Conservation (phyloP, 495 filamentous ascomycete genomes). For the Penicillium pulvis region DNA sequence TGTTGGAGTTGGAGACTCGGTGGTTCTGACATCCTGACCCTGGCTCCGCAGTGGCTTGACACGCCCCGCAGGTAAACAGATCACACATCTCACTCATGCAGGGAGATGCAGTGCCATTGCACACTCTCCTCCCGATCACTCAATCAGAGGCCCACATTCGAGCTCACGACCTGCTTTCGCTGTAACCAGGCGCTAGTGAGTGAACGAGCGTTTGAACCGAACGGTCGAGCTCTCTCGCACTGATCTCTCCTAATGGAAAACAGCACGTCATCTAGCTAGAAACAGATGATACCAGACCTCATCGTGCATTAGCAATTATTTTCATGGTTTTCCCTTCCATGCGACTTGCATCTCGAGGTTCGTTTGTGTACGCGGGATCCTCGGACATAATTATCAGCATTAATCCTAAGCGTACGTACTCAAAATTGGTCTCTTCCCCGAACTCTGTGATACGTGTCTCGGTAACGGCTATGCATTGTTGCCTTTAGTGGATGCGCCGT, state of each 20-base stretch:
- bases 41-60: slow-evolving; percentile 35
- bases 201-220: neutral
- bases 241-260: slow-evolving; percentile 8
- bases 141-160: neutral
- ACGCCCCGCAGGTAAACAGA: slow-evolving; percentile 30
- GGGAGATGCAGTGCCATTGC: slow-evolving; percentile 15
- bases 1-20: neutral
- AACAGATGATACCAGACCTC: neutral
- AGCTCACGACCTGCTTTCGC: neutral
- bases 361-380: too few relatives aligned
- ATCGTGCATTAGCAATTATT: neutral
- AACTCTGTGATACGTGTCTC: neutral
- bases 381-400: too few relatives aligned
- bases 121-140: slow-evolving; percentile 4
- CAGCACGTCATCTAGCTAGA: slow-evolving; percentile 4
- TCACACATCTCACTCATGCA: slow-evolving; percentile 27
- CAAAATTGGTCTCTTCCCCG: neutral
- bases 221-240: slow-evolving; percentile 12
- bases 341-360: neutral
- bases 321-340: neutral
- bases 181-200: neutral
- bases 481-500: slow-evolving; percentile 31
- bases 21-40: slow-evolving; percentile 10
- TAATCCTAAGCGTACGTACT: neutral
- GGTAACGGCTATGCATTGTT: slow-evolving; percentile 29